Evolutionary conservation across 148 eudicot genomes (phyloP).

Genomic region (Dianthus caryophyllus): DNA sequence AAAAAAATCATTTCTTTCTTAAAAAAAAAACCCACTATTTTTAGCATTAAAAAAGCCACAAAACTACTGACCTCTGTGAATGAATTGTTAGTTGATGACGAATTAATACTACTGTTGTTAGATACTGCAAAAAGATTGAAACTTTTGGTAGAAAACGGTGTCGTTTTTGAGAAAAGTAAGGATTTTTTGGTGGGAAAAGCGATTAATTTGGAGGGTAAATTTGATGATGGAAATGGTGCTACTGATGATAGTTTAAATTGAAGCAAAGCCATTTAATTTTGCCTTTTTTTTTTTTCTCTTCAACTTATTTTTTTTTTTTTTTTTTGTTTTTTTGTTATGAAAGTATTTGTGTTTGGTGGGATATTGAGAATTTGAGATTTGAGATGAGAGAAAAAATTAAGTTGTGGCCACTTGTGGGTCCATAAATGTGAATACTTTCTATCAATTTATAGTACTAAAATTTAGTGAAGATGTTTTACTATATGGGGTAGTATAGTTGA

Average conservation of each 20-base stretch:
- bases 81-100: slow-evolving; percentile 33
- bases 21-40: not conserved
- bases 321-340: not conserved
- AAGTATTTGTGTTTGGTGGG: too few species aligned
- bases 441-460: too few species aligned
- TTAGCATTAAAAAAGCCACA: not conserved
- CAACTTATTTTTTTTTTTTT: not conserved
- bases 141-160: slow-evolving; percentile 11
- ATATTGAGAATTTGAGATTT: too few species aligned
- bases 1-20: not conserved
- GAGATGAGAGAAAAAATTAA: too few species aligned
- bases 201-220: slow-evolving; percentile 14
- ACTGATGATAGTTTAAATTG: slow-evolving; percentile 10
- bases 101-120: not conserved
- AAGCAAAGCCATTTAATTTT: slow-evolving; percentile 15
- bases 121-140: slow-evolving; percentile 21
- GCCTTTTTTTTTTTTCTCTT: not conserved
- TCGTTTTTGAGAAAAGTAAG: not conserved
- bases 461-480: too few species aligned
- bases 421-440: too few species aligned
- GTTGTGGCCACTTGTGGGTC: too few species aligned
- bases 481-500: too few species aligned
- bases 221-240: slow-evolving; percentile 5
- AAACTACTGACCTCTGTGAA: slow-evolving; percentile 41
- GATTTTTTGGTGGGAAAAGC: slow-evolving; percentile 2